Evolutionary conservation across 2,329 filamentous ascomycete species (phyloP).

Genomic region (Talaromyces atroroseus): DNA sequence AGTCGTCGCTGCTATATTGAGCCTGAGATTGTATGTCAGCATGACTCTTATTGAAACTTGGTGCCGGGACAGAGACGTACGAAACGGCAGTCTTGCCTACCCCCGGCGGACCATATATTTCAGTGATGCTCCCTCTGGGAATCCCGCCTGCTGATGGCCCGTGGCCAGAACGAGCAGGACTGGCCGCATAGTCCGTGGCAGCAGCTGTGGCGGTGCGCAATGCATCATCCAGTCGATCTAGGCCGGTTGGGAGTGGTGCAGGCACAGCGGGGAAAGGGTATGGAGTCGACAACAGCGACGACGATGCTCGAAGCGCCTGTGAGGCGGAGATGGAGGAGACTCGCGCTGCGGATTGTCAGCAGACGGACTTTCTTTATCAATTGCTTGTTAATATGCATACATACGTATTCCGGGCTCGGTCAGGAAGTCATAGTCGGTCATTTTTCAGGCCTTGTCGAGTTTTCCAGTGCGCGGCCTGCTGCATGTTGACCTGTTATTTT

Average conservation of each 20-base stretch:
- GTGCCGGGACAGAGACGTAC: conserved; percentile 40
- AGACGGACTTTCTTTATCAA: not conserved
- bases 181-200: not conserved
- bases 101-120: conserved; percentile 83
- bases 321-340: conserved; percentile 32
- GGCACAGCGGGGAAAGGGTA: conserved; percentile 8
- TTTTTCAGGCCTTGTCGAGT: not conserved
- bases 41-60: not conserved
- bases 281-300: not conserved
- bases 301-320: conserved; percentile 28
- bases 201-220: conserved; percentile 7
- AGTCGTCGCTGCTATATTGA: conserved; percentile 63
- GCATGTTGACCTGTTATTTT: not conserved
- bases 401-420: conserved; percentile 15
- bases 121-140: conserved; percentile 70
- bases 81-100: conserved; percentile 78
- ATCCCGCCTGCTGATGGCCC: conserved; percentile 51
- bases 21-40: conserved; percentile 42
- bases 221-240: conserved; percentile 43
- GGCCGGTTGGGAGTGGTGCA: conserved; percentile 37
- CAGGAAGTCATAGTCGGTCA: conserved; percentile 15
- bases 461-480: too few relatives aligned
- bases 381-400: not conserved
- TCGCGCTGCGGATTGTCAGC: conserved; percentile 20
- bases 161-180: not conserved